These are phyloP conservation scores for Colletotrichum navitas DNA, from an alignment of 2,329 filamentous ascomycete genomes.

Conservation along the genomic window DNA sequence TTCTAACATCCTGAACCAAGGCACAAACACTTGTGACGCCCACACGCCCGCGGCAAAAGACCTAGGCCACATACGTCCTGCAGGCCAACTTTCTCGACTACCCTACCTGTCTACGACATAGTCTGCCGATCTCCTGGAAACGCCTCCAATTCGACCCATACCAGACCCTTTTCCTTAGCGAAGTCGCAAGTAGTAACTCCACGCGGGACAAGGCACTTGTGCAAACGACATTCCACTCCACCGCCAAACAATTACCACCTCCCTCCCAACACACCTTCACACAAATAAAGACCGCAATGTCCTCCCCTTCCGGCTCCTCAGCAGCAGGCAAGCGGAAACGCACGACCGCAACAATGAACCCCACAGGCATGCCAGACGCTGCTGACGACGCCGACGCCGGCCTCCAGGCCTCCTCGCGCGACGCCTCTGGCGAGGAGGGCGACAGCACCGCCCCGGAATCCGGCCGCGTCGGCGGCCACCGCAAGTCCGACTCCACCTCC, in stretches of 20 bases:
- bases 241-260: constrained; percentile 5
- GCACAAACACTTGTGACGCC: constrained; percentile 34
- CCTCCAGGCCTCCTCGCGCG: constrained; percentile 79
- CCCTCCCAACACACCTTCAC: neutral
- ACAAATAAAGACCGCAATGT: constrained; percentile 58
- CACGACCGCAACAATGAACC: constrained; percentile 65
- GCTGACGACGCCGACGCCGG: constrained; percentile 64
- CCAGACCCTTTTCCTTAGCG: constrained; percentile 20
- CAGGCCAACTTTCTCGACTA: constrained; percentile 5
- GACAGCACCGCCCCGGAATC: constrained; percentile 77
- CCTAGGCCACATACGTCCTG: constrained; percentile 1
- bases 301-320: constrained; percentile 68
- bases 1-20: constrained; percentile 38
- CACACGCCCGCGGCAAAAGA: constrained; percentile 10
- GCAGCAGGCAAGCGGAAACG: constrained; percentile 85
- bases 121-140: constrained; percentile 33
- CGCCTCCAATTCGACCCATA: constrained; percentile 26
- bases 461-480: constrained; percentile 63
- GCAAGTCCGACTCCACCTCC: constrained; percentile 64
- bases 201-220: constrained; percentile 9
- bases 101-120: constrained; percentile 34
- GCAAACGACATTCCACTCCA: constrained; percentile 21
- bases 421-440: constrained; percentile 86
- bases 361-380: constrained; percentile 59
- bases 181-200: constrained; percentile 18